Evolutionary conservation across 306 rosid genomes (phyloP), one percentile per base, ranked within the genome.

Genomic region (Heteromeles arbutifolia): DNA sequence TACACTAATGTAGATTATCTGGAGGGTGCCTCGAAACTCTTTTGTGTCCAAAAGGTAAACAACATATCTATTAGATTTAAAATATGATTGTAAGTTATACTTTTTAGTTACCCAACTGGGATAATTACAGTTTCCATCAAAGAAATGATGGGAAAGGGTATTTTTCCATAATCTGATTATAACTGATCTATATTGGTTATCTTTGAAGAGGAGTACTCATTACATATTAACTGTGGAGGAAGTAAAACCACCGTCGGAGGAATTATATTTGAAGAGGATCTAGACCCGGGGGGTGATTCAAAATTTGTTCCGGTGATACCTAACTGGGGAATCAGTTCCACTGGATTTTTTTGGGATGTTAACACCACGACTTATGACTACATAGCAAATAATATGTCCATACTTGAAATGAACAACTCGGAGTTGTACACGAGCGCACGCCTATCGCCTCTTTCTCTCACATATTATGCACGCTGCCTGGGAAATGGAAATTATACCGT

Each of bases 401-500:
- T 37, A 54, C 69, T 82, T 32, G 57, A 52, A 65, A 76, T 87
- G 78, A 64, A 48, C 17, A 4, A 78, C 52, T 76, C 89, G 1
- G 74, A 76, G 72, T 19, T 90, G 58, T 90, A 88, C 77, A 72
- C 59, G 45, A 83, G 79, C 3, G 89, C 92, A 19, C 92, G 92
- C 19, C 75, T 83, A 9, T 32, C 86, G 61, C 88, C 96, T 4
- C 78, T 84, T 74, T 86, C 89, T 11, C 88, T 86, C n/a, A 86
- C 90, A 0, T 90, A 90, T 57, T 86, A 79, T 74, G 85, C 67
- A 22, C 86, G 83, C 59, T 90, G 90, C 85, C 74, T 87, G 77
- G 82, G 58, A 64, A 89, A 87, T 81, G 86, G 85, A 52, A 86
- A 82, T 66, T 88, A 89, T 61, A 82, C 78, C 11, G 80, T 89